A percentile compares a stretch with the other conserved stretches of the same genome.
Conservation (phyloP, 2,329 filamentous ascomycete species). For the Davidsoniella neocaledoniae region DNA sequence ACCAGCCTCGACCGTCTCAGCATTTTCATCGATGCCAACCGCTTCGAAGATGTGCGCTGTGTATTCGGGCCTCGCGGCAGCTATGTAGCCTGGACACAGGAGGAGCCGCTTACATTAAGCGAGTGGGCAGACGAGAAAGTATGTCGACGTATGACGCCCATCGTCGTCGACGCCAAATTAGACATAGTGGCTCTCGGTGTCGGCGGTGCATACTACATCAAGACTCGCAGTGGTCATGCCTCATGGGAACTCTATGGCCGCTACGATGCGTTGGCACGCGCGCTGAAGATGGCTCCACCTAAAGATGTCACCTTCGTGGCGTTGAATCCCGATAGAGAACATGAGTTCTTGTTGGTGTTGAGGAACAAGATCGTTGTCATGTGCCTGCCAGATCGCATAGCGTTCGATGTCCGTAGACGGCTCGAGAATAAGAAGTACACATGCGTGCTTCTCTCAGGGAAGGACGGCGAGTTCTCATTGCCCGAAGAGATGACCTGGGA, state of each 20-base stretch:
- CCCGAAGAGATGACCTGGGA: conserved; percentile 9
- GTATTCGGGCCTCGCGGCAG: conserved; percentile 8
- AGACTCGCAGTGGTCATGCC: conserved; percentile 5
- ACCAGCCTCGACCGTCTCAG: neutral
- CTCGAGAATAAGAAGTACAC: conserved; percentile 5
- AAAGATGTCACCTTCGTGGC: conserved; percentile 10
- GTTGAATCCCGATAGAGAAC: conserved; percentile 8
- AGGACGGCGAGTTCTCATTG: conserved; percentile 8
- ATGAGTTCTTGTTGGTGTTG: conserved; percentile 9
- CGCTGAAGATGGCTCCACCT: conserved; percentile 3
- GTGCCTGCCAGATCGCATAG: conserved; percentile 9
- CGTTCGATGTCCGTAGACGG: conserved; percentile 3
- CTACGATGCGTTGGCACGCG: conserved; percentile 8
- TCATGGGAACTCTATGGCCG: conserved; percentile 8
- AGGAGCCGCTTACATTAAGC: conserved; percentile 7
- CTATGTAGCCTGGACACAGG: conserved; percentile 7
- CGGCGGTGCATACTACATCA: conserved; percentile 9
- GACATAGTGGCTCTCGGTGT: conserved; percentile 9
- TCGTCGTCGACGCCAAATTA: conserved; percentile 6
- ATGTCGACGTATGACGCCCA: conserved; percentile 8
- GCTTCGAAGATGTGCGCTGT: conserved; percentile 8
- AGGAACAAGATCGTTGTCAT: conserved; percentile 8
- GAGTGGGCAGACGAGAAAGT: conserved; percentile 4
- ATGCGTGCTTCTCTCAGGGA: conserved; percentile 6
- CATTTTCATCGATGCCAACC: conserved; percentile 8